Percentiles rank a stretch among this genome's conserved stretches.
These are phyloP conservation scores for Anthostomella pinea DNA, from an alignment of 2,329 filamentous ascomycete species.

Conservation along the genomic window DNA sequence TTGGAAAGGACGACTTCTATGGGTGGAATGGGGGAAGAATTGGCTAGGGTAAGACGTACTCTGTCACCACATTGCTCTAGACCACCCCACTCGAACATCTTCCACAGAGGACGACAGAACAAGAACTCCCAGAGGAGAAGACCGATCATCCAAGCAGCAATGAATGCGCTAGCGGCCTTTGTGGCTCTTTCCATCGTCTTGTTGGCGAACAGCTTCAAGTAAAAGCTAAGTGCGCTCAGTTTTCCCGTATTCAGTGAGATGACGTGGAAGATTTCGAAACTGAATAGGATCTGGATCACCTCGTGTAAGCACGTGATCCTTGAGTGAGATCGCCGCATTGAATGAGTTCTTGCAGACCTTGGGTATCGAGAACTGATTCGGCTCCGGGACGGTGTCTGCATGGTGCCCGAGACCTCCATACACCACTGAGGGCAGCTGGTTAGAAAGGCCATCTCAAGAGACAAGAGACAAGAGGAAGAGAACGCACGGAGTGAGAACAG, in stretches of 20 bases:
- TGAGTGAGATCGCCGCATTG: neutral
- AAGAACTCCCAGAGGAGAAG: conserved; percentile 21
- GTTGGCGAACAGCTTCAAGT: conserved; percentile 15
- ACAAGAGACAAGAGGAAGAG: neutral
- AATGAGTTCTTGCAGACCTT: conserved; percentile 10
- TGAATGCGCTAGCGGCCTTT: conserved; percentile 11
- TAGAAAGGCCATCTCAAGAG: neutral
- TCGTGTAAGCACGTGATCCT: too few relatives aligned
- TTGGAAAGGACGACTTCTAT: conserved; percentile 7
- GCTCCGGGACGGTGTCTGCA: conserved; percentile 10
- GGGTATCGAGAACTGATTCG: conserved; percentile 20
- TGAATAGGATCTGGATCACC: conserved; percentile 16
- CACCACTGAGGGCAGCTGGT: conserved; percentile 8
- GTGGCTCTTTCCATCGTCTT: conserved; percentile 10
- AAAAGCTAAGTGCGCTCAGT: conserved; percentile 20
- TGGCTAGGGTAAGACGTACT: conserved; percentile 7
- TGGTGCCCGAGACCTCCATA: conserved; percentile 20
- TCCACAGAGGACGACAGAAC: conserved; percentile 17
- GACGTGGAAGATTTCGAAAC: conserved; percentile 20
- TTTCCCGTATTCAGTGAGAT: conserved; percentile 17
- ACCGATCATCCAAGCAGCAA: conserved; percentile 9
- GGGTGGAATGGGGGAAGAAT: neutral
- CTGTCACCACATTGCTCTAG: conserved; percentile 20
- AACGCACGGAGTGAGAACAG: conserved; percentile 18
- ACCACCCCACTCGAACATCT: conserved; percentile 20